Evolutionary conservation across 441 rosid species (phyloP).

Genomic region (Arabidopsis hybrid): DNA sequence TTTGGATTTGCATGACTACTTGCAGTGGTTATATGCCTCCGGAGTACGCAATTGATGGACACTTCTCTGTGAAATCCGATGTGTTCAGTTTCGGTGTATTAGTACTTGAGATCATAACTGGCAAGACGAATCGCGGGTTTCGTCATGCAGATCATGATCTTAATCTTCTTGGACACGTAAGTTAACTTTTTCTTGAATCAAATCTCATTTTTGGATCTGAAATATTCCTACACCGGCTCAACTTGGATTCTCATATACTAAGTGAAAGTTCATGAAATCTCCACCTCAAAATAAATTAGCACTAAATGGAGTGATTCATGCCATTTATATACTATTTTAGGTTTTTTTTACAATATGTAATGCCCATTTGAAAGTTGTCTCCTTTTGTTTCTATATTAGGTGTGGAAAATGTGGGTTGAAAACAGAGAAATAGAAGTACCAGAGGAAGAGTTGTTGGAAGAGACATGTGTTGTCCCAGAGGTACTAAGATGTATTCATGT

Average conservation of each 20-base stretch:
- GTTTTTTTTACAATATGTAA: too few species aligned
- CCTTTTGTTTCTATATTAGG: constrained; percentile 3
- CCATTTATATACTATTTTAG: background rate
- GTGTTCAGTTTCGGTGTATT: constrained; percentile 55
- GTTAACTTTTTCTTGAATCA: background rate
- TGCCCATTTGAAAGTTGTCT: too few species aligned
- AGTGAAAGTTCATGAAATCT: background rate
- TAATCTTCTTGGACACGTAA: constrained; percentile 48
- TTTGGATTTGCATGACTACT: constrained; percentile 14
- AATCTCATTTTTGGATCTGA: background rate
- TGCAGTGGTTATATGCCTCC: constrained; percentile 46
- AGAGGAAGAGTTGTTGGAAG: constrained; percentile 43
- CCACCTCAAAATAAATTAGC: background rate
- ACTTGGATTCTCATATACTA: background rate
- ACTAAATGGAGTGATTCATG: background rate
- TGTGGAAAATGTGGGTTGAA: constrained; percentile 34
- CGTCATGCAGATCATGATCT: constrained; percentile 45
- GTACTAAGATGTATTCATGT: constrained; percentile 45
- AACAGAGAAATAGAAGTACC: constrained; percentile 36
- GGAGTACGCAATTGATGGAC: constrained; percentile 52
- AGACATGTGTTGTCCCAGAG: constrained; percentile 27
- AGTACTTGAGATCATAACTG: constrained; percentile 44
- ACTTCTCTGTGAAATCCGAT: constrained; percentile 51
- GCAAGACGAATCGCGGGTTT: constrained; percentile 47
- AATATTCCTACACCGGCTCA: background rate